These are phyloP conservation scores for Aspergillus sp. DNA, from an alignment of 2,329 filamentous ascomycete species.

Conservation along the genomic window DNA sequence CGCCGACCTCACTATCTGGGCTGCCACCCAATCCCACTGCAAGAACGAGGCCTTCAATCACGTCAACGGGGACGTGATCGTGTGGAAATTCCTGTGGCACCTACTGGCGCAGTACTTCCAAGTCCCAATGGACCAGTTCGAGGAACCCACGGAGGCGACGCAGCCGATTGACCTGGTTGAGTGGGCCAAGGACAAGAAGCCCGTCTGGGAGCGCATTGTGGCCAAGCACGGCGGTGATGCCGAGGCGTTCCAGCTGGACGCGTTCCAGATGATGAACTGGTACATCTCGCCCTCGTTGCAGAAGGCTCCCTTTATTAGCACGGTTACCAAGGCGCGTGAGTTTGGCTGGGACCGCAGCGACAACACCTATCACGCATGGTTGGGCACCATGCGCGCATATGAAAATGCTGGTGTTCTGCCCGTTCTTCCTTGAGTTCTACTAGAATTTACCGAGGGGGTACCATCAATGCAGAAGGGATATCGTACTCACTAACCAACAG, in stretches of 20 bases:
- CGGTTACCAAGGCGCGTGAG: neutral
- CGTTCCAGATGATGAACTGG: slow-evolving; percentile 4
- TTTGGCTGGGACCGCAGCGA: slow-evolving; percentile 1
- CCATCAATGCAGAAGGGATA: too few relatives aligned
- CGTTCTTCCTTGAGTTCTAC: too few relatives aligned
- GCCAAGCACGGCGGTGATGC: slow-evolving; percentile 5
- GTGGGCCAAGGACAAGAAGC: slow-evolving; percentile 4
- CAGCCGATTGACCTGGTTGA: slow-evolving; percentile 1
- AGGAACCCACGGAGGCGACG: neutral
- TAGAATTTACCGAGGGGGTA: too few relatives aligned
- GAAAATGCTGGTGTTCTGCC: slow-evolving; percentile 5
- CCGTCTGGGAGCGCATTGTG: slow-evolving; percentile 5
- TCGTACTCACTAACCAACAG: too few relatives aligned
- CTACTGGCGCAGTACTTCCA: slow-evolving; percentile 1
- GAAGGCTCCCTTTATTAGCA: neutral
- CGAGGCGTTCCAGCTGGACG: neutral
- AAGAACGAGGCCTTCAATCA: slow-evolving; percentile 5
- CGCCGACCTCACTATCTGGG: slow-evolving; percentile 3
- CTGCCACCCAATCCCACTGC: neutral
- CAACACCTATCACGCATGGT: slow-evolving; percentile 8
- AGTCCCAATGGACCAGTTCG: neutral
- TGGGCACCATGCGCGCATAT: neutral
- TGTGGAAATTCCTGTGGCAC: slow-evolving; percentile 1
- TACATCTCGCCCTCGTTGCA: neutral
- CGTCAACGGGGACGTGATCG: slow-evolving; percentile 1